Percentiles rank a stretch among this genome's conserved stretches.
Evolutionary conservation across 2,329 filamentous ascomycete species (phyloP).

Genomic region (Fusarium transvaalense): DNA sequence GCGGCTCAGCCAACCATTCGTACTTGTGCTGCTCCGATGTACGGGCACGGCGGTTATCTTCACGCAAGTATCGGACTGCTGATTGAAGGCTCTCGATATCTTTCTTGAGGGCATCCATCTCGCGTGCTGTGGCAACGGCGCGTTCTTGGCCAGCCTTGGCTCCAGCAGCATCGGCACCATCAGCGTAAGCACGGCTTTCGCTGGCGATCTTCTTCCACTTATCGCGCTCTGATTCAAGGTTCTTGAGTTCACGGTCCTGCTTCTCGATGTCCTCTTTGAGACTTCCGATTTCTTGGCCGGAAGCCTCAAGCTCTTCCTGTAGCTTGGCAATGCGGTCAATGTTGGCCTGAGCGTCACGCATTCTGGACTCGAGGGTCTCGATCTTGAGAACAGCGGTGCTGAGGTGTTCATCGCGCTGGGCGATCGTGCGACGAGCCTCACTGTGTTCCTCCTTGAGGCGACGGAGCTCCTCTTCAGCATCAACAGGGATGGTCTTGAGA

Average conservation of each 20-base stretch:
- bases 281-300: slow-evolving; percentile 62
- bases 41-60: slow-evolving; percentile 74
- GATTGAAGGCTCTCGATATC: slow-evolving; percentile 75
- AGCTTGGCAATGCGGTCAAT: slow-evolving; percentile 76
- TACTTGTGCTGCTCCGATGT: slow-evolving; percentile 66
- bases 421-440: slow-evolving; percentile 78
- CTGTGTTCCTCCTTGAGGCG: slow-evolving; percentile 83
- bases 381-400: slow-evolving; percentile 93
- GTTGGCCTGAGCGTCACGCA: slow-evolving; percentile 85
- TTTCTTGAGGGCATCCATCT: slow-evolving; percentile 78
- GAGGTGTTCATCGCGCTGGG: slow-evolving; percentile 82
- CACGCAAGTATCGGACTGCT: slow-evolving; percentile 75
- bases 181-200: slow-evolving; percentile 69
- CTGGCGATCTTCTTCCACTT: slow-evolving; percentile 79
- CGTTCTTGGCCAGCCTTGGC: slow-evolving; percentile 73
- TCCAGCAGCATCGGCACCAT: slow-evolving; percentile 63
- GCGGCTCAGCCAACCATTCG: slow-evolving; percentile 73
- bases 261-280: slow-evolving; percentile 75
- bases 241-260: slow-evolving; percentile 75
- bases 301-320: slow-evolving; percentile 68
- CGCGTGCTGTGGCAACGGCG: slow-evolving; percentile 76
- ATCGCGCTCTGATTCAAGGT: slow-evolving; percentile 73
- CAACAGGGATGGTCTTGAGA: slow-evolving; percentile 83
- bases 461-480: slow-evolving; percentile 86
- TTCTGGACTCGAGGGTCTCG: slow-evolving; percentile 88